Evolutionary conservation across 1,284 basidiomycete genomes (phyloP).

Genomic region (Microbotryomycetes sp.): DNA sequence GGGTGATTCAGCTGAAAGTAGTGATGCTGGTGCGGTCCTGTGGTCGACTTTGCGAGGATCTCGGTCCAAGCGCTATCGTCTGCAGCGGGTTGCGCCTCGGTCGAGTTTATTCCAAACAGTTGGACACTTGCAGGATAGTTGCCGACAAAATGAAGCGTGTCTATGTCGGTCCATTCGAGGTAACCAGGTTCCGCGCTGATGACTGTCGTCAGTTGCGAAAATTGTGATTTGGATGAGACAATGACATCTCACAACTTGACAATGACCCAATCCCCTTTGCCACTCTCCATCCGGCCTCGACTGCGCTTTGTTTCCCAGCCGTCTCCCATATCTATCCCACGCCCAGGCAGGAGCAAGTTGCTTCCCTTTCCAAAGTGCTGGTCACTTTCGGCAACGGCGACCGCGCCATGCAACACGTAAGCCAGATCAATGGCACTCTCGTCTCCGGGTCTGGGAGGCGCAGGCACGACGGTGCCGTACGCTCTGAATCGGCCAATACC

Average conservation of each 20-base stretch:
- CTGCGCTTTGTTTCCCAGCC: conserved; percentile 97
- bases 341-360: conserved; percentile 83
- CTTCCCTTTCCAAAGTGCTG: conserved; percentile 90
- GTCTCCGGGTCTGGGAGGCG: conserved; percentile 26
- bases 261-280: conserved; percentile 84
- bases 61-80: conserved; percentile 57
- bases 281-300: conserved; percentile 49
- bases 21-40: conserved; percentile 85
- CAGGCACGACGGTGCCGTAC: conserved; percentile 55
- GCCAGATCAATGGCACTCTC: conserved; percentile 73
- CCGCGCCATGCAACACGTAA: conserved; percentile 81
- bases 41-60: conserved; percentile 66
- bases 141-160: conserved; percentile 92
- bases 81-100: conserved; percentile 36
- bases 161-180: conserved; percentile 74
- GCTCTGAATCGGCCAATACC: conserved; percentile 51
- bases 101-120: conserved; percentile 57
- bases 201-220: neutral
- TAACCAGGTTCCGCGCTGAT: conserved; percentile 58
- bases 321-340: conserved; percentile 79
- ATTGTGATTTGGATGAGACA: neutral
- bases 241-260: conserved; percentile 63
- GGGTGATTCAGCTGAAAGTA: conserved; percentile 61
- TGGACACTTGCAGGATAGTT: conserved; percentile 89
- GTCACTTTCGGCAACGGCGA: conserved; percentile 62